Conservation (phyloP, 768 basidiomycete genomes). For the Termitomyces sp. region DNA sequence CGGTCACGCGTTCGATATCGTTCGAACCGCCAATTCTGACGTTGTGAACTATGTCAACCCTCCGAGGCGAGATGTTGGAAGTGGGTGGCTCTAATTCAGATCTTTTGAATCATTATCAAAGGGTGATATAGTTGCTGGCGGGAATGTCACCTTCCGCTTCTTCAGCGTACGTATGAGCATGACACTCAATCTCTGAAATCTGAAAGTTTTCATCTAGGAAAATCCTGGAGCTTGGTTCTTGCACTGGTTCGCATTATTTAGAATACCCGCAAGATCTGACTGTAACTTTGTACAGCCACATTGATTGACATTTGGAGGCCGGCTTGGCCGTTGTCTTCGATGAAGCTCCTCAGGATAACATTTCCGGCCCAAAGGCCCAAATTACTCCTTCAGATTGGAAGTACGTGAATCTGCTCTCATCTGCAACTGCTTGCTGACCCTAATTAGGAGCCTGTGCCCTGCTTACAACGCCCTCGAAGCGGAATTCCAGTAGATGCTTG, state of each 20-base stretch:
- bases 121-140: conserved; percentile 22
- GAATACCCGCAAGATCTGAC: neutral
- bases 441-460: neutral
- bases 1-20: conserved; percentile 27
- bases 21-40: conserved; percentile 19
- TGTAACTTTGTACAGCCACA: conserved; percentile 19
- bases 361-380: conserved; percentile 24
- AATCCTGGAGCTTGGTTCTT: conserved; percentile 62
- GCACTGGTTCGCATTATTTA: conserved; percentile 26
- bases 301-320: conserved; percentile 33
- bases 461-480: neutral
- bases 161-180: conserved; percentile 14
- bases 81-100: neutral
- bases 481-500: neutral
- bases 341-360: conserved; percentile 24
- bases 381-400: conserved; percentile 26
- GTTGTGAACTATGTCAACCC: conserved; percentile 15
- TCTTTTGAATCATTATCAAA: neutral
- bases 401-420: conserved; percentile 13
- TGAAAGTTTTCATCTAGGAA: conserved; percentile 12
- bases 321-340: conserved; percentile 32
- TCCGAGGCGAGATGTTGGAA: neutral
- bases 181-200: neutral
- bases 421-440: neutral
- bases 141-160: conserved; percentile 33